These are phyloP conservation scores for Hymenoscyphus repandus DNA, from an alignment of 2,329 filamentous ascomycete species.

Conservation along the genomic window DNA sequence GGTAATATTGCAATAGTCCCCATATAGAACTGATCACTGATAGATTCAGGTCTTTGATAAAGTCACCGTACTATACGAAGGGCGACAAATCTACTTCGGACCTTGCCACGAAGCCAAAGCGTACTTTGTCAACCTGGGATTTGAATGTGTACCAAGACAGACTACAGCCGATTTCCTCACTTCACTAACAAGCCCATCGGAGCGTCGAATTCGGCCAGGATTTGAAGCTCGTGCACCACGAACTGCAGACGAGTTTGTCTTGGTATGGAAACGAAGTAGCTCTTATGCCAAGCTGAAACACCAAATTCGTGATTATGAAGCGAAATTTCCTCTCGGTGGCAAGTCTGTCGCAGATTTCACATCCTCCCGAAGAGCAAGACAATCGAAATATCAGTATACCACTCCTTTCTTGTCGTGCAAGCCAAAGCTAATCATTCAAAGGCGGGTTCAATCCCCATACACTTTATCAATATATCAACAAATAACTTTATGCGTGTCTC, in stretches of 20 bases:
- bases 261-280: constrained; percentile 40
- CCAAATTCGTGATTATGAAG: constrained; percentile 48
- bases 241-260: constrained; percentile 47
- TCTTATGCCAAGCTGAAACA: constrained; percentile 36
- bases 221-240: constrained; percentile 45
- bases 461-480: constrained; percentile 75
- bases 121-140: constrained; percentile 66
- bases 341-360: constrained; percentile 32
- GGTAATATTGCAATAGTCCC: constrained; percentile 54
- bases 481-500: constrained; percentile 69
- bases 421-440: constrained; percentile 39
- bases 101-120: constrained; percentile 53
- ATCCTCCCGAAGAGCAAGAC: constrained; percentile 19
- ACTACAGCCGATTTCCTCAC: constrained; percentile 62
- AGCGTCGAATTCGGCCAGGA: constrained; percentile 49
- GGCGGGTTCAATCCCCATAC: constrained; percentile 49
- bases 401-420: not conserved
- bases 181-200: constrained; percentile 59
- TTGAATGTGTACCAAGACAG: constrained; percentile 57
- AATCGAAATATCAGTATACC: constrained; percentile 36
- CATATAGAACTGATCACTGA: not conserved
- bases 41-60: constrained; percentile 49
- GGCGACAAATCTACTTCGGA: constrained; percentile 70
- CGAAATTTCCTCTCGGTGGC: constrained; percentile 24
- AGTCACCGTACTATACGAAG: constrained; percentile 58